Conservation (phyloP, 441 rosid genomes). For the Erysimum cheiri region DNA sequence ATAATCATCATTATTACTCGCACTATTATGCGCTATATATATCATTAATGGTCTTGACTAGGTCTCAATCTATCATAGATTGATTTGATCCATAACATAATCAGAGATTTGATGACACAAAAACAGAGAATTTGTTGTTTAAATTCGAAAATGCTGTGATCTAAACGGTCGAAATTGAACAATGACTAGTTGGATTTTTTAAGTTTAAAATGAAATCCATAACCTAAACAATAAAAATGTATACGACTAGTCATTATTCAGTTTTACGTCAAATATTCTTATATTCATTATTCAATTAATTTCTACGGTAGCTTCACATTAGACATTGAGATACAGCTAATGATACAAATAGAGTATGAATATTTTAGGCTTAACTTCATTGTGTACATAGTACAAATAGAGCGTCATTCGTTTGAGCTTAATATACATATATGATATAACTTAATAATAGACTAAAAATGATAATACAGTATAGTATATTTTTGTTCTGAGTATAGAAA, state of each 20-base stretch:
- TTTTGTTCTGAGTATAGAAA: constrained; percentile 24
- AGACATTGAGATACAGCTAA: constrained; percentile 17
- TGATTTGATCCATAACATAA: not conserved
- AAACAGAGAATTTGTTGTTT: not conserved
- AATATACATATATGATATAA: not conserved
- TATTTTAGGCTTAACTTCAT: not conserved
- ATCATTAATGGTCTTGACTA: not conserved
- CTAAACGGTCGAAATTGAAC: not conserved
- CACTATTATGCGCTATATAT: constrained; percentile 8
- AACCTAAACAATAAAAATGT: not conserved
- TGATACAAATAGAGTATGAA: constrained; percentile 14
- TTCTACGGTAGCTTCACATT: constrained; percentile 16
- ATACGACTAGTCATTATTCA: not conserved
- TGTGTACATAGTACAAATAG: constrained; percentile 3
- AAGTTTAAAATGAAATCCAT: not conserved
- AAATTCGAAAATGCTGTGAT: not conserved
- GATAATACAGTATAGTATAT: not conserved
- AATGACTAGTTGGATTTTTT: not conserved
- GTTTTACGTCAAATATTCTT: not conserved
- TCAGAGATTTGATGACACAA: not conserved
- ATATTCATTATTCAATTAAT: not conserved
- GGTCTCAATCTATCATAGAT: not conserved
- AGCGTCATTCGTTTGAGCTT: constrained; percentile 18
- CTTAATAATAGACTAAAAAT: constrained; percentile 15
- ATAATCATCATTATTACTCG: constrained; percentile 16